Evolutionary conservation across 2,329 filamentous ascomycete genomes (phyloP), one percentile per base, ranked within the genome.

Genomic region (Epichloe sp.): DNA sequence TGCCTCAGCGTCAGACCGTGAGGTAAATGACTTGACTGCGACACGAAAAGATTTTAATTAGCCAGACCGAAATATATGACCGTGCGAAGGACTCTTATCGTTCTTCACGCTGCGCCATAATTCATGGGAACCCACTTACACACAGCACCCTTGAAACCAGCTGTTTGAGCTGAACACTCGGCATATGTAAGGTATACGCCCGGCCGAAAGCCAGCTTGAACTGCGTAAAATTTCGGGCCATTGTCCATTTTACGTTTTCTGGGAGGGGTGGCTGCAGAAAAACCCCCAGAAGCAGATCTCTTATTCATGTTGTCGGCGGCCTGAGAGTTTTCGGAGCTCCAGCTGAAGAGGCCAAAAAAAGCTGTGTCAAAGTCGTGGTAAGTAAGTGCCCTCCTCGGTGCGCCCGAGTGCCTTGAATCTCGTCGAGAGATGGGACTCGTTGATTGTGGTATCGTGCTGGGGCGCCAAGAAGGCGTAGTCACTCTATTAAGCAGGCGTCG

Each of bases 1-100:
- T 2, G 79, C 80, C 60, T 86, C 78, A n/a, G 91, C 91, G 53
- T 95, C 88, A 55, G 82, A 77, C 53, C 76, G 71, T 0, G 77
- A 80, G 10, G 75, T 69, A 63, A 95, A 96, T 1, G 85, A 88
- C 70, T 93, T 91, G 72, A 86, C 88, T 93, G 41, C 7, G 19
- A 19, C n/a, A 19, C 17, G 19, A 36, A 21, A 35, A 46, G 10
- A 17, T 10, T 1, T 31, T 8, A 17, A 10, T 43, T 19, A 51
- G 44, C 23, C 10, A 51, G 11, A n/a, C 7, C 21, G 7, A 17
- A 23, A n/a, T 44, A 23, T 15, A 31, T 8, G 5, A 44, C 42
- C 12, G 23, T 17, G 17, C 26, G 15, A 35, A 17, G 2, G 11
- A 44, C 34, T 44, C 21, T 15, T 7, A 17, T 44, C 19, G 23